Conservation (phyloP, 345 rosid species). For the Cochlearia excelsa region DNA sequence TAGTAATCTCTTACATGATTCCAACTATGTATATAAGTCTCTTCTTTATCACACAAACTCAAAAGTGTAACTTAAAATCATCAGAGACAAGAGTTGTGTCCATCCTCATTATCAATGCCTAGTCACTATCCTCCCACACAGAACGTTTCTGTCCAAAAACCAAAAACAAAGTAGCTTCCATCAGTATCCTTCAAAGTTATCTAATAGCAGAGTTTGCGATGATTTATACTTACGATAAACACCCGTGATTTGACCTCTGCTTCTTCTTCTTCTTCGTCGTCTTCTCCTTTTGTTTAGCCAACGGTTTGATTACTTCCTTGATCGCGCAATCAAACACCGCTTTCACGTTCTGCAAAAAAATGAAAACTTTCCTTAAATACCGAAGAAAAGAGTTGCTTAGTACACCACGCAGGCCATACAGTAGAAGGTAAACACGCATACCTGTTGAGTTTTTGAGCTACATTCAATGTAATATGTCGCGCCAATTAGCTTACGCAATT, state of each 20-base stretch:
- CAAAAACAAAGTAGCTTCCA: neutral
- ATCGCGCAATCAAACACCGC: constrained; percentile 95
- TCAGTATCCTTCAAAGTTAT: constrained; percentile 16
- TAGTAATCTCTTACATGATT: constrained; percentile 26
- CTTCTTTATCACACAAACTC: constrained; percentile 30
- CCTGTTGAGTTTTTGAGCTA: constrained; percentile 99
- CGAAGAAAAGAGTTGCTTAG: neutral
- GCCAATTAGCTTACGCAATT: constrained; percentile 85
- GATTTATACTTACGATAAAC: constrained; percentile 61
- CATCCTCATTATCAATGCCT: constrained; percentile 27
- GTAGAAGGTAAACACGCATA: constrained; percentile 14
- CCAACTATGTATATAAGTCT: constrained; percentile 21
- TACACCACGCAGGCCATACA: constrained; percentile 9
- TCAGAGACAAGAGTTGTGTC: neutral
- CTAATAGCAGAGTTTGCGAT: constrained; percentile 24
- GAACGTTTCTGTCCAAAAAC: constrained; percentile 31
- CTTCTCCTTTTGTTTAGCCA: constrained; percentile 72
- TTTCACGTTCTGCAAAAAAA: constrained; percentile 73
- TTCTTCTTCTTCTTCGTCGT: constrained; percentile 49
- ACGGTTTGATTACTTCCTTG: constrained; percentile 84
- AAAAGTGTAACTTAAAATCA: constrained; percentile 16
- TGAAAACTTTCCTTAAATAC: neutral
- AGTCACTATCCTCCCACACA: constrained; percentile 37
- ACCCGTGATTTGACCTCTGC: constrained; percentile 55
- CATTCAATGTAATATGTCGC: constrained; percentile 91